Evolutionary conservation across 176 grass and related monocot genomes (phyloP).

Genomic region (Calamus simplicifolius): DNA sequence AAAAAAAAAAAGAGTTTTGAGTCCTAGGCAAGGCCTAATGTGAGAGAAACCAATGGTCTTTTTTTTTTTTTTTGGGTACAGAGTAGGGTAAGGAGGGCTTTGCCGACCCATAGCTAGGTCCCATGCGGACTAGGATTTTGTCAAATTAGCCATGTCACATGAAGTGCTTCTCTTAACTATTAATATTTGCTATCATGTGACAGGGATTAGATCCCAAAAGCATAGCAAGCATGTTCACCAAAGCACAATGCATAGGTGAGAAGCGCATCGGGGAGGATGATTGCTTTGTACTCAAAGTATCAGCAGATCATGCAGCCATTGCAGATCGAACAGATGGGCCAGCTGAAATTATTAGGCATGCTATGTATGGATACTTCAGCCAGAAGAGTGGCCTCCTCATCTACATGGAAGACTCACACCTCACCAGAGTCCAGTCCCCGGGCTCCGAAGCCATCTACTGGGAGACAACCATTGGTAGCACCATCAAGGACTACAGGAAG

Average conservation of each 20-base stretch:
- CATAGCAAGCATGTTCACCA: slow-evolving; percentile 32
- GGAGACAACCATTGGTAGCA: slow-evolving; percentile 39
- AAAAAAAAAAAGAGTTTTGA: too few species aligned
- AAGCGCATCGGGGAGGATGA: slow-evolving; percentile 32
- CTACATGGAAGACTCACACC: slow-evolving; percentile 37
- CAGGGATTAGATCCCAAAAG: slow-evolving; percentile 40
- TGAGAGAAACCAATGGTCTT: too few species aligned
- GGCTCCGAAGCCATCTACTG: slow-evolving; percentile 33
- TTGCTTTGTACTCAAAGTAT: slow-evolving; percentile 33
- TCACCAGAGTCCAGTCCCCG: slow-evolving; percentile 24
- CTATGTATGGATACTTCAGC: slow-evolving; percentile 41
- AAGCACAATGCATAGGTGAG: slow-evolving; percentile 31
- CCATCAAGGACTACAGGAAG: slow-evolving; percentile 25
- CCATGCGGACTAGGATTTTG: too few species aligned
- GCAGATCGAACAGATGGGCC: slow-evolving; percentile 22
- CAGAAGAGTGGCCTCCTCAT: slow-evolving; percentile 33
- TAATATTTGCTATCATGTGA: not conserved
- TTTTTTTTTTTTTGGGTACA: too few species aligned
- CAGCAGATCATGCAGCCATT: slow-evolving; percentile 20
- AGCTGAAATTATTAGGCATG: slow-evolving; percentile 33
- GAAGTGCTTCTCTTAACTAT: too few species aligned
- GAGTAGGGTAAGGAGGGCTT: too few species aligned
- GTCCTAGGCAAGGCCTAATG: too few species aligned
- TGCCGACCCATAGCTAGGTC: too few species aligned
- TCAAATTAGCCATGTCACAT: too few species aligned